Conservation (phyloP, 2,329 filamentous ascomycete genomes). For the Biscogniauxia marginata region DNA sequence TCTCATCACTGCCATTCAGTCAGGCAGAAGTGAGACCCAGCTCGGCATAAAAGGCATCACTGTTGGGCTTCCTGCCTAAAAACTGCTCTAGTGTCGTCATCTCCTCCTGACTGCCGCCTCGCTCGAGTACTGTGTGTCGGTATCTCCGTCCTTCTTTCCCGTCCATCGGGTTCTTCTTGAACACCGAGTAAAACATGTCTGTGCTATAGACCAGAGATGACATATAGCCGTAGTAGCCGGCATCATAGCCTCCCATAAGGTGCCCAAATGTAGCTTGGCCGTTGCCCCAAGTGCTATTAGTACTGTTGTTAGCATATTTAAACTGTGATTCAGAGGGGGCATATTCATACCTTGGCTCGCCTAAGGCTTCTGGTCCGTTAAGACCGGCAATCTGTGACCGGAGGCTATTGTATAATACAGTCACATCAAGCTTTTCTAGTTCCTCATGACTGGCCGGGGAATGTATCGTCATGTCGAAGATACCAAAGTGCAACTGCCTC, state of each 20-base stretch:
- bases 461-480: conserved; percentile 83
- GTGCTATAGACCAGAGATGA: conserved; percentile 77
- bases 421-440: conserved; percentile 64
- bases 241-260: conserved; percentile 80
- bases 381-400: conserved; percentile 70
- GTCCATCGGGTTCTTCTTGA: conserved; percentile 78
- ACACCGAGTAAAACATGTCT: conserved; percentile 83
- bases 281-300: conserved; percentile 64
- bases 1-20: neutral
- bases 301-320: conserved; percentile 26
- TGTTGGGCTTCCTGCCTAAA: conserved; percentile 71
- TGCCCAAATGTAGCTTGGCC: conserved; percentile 81
- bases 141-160: conserved; percentile 71
- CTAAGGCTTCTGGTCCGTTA: conserved; percentile 69
- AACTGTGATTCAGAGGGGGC: neutral
- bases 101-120: conserved; percentile 76
- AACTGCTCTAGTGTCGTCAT: conserved; percentile 79
- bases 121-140: conserved; percentile 74
- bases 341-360: conserved; percentile 49
- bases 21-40: conserved; percentile 51
- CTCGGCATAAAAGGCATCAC: conserved; percentile 78
- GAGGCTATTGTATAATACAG: conserved; percentile 69
- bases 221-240: conserved; percentile 76
- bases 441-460: conserved; percentile 66
- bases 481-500: conserved; percentile 75